phyloP scores from a whole-genome alignment of 2,329 filamentous ascomycete genomes.

The Geosmithia flava region DNA sequence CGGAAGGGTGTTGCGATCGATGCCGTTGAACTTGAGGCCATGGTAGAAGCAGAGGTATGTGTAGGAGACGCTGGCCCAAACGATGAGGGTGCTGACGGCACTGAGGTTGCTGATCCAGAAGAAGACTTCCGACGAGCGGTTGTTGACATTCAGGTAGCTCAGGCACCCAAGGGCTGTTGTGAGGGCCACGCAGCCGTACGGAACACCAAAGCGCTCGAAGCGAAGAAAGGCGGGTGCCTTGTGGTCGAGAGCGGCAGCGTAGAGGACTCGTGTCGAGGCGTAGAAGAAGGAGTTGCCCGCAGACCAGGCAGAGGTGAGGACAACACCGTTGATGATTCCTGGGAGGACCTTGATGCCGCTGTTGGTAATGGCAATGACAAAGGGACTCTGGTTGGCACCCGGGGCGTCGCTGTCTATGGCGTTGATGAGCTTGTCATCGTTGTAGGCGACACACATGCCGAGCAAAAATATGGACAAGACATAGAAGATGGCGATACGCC shows the following conservation, averaged over 20 bases:
- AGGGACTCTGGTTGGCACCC: slow-evolving; percentile 35
- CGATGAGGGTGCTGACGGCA: slow-evolving; percentile 58
- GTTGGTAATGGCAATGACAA: slow-evolving; percentile 40
- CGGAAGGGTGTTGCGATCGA: slow-evolving; percentile 50
- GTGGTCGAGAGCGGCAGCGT: slow-evolving; percentile 28
- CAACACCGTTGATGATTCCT: slow-evolving; percentile 42
- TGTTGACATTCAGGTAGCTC: slow-evolving; percentile 48
- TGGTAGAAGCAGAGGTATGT: slow-evolving; percentile 60
- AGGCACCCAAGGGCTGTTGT: slow-evolving; percentile 47
- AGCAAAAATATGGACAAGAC: slow-evolving; percentile 23
- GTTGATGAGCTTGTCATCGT: slow-evolving; percentile 26
- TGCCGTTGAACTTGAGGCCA: slow-evolving; percentile 50
- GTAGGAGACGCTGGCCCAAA: slow-evolving; percentile 54
- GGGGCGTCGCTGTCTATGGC: slow-evolving; percentile 31
- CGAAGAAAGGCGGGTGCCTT: slow-evolving; percentile 27
- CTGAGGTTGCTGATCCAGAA: slow-evolving; percentile 48
- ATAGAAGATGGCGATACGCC: slow-evolving; percentile 23
- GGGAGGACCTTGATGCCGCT: slow-evolving; percentile 33
- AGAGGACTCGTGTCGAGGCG: slow-evolving; percentile 33
- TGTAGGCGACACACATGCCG: slow-evolving; percentile 21
- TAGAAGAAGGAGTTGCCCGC: slow-evolving; percentile 46
- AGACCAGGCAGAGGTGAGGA: slow-evolving; percentile 47
- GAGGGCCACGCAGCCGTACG: slow-evolving; percentile 14
- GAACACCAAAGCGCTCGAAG: slow-evolving; percentile 14
- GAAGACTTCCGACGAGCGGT: slow-evolving; percentile 45